Evolutionary conservation across 2,329 filamentous ascomycete genomes (phyloP), one percentile per base, ranked within the genome.

Genomic region (Zasmidium angulare): DNA sequence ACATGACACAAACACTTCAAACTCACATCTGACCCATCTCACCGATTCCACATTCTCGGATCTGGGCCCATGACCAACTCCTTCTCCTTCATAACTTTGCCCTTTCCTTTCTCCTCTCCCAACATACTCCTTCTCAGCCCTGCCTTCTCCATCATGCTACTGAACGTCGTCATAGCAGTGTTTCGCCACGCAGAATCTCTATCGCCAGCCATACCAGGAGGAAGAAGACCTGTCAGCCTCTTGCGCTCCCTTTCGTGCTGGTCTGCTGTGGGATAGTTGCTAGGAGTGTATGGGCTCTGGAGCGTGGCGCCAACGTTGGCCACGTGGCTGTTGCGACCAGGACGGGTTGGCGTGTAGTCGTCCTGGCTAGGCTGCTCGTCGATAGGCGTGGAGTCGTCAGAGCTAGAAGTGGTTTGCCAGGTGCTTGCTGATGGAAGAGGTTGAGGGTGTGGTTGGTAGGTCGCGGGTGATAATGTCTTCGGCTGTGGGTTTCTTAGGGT

Each of bases 61-160:
- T 65, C 63, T 14, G 60, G 60, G 14, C 63, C 63, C 47, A 58
- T 55, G 3, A 46, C 40, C 52, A 50, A 58, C 3, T 61, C 43
- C 20, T 46, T 46, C 20, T 59, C 56, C 20, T 59, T 29, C 26
- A 29, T 29, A 29, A 29, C 26, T 11, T 29, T 29, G 6, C 26
- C 26, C 26, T 29, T 29, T 4, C 26, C 26, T 11, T 29, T 29
- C 26, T 29, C 26, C 26, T 29, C 26, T 6, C 26, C 54, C 56
- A 63, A 47, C 53, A 63, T 53, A 46, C 61, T 71, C 63, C 55
- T 73, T 68, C 50, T 75, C 71, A 67, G 74, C 11, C 76, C 76
- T 7, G 76, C 76, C 43, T 74, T 66, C 66, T 76, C 75, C 76
- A 78, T 78, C 50, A 78, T 63, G 50, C 72, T 72, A 0, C 73